phyloP scores from a whole-genome alignment of 169 alveolate genomes.

The Plasmodium vinckei region DNA sequence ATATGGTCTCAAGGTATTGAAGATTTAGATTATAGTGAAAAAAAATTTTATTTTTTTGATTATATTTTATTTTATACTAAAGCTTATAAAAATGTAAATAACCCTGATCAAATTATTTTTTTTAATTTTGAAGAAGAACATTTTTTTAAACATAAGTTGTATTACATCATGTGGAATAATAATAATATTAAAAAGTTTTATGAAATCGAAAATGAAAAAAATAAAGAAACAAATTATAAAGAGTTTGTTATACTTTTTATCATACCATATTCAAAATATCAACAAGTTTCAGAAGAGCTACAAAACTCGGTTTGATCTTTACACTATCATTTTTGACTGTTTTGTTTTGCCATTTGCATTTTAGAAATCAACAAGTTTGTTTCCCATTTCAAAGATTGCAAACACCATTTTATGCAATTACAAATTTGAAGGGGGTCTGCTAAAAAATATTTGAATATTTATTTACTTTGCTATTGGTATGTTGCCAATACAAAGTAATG shows the following conservation, averaged over 20 bases:
- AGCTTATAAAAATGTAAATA: constrained; percentile 20
- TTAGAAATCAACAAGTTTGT: too few species aligned
- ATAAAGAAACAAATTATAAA: constrained; percentile 24
- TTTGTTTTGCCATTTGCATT: too few species aligned
- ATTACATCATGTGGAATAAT: constrained; percentile 47
- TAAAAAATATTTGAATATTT: too few species aligned
- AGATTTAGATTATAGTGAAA: constrained; percentile 47
- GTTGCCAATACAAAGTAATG: background rate
- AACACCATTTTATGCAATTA: too few species aligned
- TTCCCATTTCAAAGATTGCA: too few species aligned
- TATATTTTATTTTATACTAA: constrained; percentile 56
- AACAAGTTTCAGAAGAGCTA: too few species aligned
- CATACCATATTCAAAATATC: constrained; percentile 10
- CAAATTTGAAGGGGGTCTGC: too few species aligned
- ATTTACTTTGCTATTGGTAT: too few species aligned
- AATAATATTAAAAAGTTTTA: constrained; percentile 56
- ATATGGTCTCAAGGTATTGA: constrained; percentile 54
- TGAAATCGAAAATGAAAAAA: constrained; percentile 19
- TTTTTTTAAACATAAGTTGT: constrained; percentile 37
- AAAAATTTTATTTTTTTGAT: constrained; percentile 49
- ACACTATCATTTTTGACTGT: too few species aligned
- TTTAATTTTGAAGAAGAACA: constrained; percentile 56
- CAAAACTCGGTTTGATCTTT: too few species aligned
- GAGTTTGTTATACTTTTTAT: constrained; percentile 36
- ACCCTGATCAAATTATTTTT: constrained; percentile 29